Base-by-base conservation (phyloP, 1,284 basidiomycete species). In the Erythrobasidium hasegawianum region DNA sequence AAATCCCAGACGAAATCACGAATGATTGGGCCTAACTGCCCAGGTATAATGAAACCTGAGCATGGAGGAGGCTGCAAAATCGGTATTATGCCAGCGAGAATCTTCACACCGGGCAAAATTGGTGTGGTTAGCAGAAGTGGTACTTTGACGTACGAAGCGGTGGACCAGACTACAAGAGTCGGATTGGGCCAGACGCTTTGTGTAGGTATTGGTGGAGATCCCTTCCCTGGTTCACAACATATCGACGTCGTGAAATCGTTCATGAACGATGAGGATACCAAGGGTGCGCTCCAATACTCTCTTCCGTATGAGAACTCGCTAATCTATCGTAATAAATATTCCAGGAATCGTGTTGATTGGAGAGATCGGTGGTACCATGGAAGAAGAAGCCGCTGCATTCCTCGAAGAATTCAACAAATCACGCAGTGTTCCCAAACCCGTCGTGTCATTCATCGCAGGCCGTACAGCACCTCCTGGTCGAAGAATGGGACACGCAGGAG, bases 291-390 rank as follows among this genome's bases (percentile, higher is more conserved):
- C n/a, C 10, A 26, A 1, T 27, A 20, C 26, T 39, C n/a, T 39
- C 69, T n/a, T n/a, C n/a, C n/a, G n/a, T n/a, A n/a, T n/a, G n/a
- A n/a, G n/a, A n/a, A n/a, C n/a, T n/a, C n/a, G n/a, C n/a, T n/a
- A n/a, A n/a, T n/a, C n/a, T 29, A 27, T 13, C 13, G 39, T 24
- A 3, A 33, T 39, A 1, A n/a, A 24, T 9, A 39, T 27, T 16
- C 50, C 74, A 86, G 90, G 90, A 74, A 94, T 99, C 72, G 95
- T 99, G 64, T 82, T 98, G 72, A 99, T 99, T 75, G 96, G 96
- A 72, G 96, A 99, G 80, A 99, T 99, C 75, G 96, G 96, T 73
- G 96, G 96, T 27, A 88, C 89, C 18, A 98, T 97, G 94, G 96
- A 99, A 80, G 96, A 99, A 78, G 95, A 98, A 73, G 96, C 96